Evolutionary conservation across 1,284 basidiomycete species (phyloP).

Genomic region (Trametes pubescens): DNA sequence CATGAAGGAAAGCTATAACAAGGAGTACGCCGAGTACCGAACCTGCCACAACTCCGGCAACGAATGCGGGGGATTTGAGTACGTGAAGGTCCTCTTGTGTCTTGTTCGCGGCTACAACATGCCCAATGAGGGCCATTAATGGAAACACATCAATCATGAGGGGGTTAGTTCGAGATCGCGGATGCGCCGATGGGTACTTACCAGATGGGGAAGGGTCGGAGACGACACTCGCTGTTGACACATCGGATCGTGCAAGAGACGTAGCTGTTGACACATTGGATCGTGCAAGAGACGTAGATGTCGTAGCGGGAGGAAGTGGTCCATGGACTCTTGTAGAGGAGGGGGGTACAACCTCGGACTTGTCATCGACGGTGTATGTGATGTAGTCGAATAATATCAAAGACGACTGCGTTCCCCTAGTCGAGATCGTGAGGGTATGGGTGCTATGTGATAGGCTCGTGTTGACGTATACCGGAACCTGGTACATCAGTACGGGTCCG

Average conservation of each 20-base stretch:
- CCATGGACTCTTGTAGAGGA: too few species aligned
- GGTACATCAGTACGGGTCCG: neutral
- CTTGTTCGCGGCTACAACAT: neutral
- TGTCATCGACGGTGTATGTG: neutral
- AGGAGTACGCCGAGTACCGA: neutral
- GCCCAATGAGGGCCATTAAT: neutral
- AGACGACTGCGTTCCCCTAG: neutral
- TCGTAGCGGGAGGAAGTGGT: too few species aligned
- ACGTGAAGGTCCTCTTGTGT: neutral
- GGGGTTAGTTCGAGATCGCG: too few species aligned
- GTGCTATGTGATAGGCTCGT: neutral
- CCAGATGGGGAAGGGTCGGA: too few species aligned
- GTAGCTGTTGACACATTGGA: too few species aligned
- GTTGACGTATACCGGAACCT: slow-evolving; percentile 7
- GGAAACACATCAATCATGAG: too few species aligned
- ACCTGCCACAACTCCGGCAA: neutral
- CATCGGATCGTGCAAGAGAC: too few species aligned
- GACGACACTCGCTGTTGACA: too few species aligned
- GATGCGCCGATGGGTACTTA: too few species aligned
- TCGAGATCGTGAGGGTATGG: slow-evolving; percentile 15
- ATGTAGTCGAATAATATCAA: slow-evolving; percentile 19
- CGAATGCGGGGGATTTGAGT: neutral
- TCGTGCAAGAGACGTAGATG: too few species aligned
- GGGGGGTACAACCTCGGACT: too few species aligned
- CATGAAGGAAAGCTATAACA: neutral